Evolutionary conservation across 2,329 filamentous ascomycete genomes (phyloP).

Genomic region (Eutypella sp.): DNA sequence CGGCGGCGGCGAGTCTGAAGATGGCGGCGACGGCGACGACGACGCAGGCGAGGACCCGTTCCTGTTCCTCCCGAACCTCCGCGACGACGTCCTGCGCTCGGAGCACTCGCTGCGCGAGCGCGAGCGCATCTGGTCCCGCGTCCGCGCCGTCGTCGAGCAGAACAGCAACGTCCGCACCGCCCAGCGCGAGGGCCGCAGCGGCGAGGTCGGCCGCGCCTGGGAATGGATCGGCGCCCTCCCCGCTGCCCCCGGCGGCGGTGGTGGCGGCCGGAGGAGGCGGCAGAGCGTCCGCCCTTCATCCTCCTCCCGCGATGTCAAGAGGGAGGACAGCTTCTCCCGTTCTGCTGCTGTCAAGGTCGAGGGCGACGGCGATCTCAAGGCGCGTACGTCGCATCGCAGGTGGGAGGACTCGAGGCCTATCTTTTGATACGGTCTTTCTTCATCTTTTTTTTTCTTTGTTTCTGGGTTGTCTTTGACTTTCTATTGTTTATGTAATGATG

Average conservation of each 20-base stretch:
- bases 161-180: conserved; percentile 85
- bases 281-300: not conserved
- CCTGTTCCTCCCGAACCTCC: conserved; percentile 80
- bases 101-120: conserved; percentile 73
- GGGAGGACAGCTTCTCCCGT: no score
- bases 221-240: conserved; percentile 69
- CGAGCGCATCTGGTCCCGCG: conserved; percentile 78
- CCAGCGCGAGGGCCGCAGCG: conserved; percentile 62
- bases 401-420: conserved; percentile 35
- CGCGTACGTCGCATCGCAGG: conserved; percentile 26
- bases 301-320: no score
- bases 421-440: conserved; percentile 17
- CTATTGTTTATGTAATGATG: no score
- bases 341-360: no score
- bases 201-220: conserved; percentile 63
- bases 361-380: conserved; percentile 14
- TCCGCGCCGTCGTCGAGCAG: conserved; percentile 79
- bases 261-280: conserved; percentile 41
- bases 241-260: conserved; percentile 47
- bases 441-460: not conserved
- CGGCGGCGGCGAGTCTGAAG: conserved; percentile 46
- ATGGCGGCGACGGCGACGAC: conserved; percentile 47
- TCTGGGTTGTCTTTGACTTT: not conserved
- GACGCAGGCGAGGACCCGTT: conserved; percentile 66
- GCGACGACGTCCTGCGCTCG: conserved; percentile 83